Evolutionary conservation across 208 protist species (phyloP), one percentile per base, ranked within the genome.

Genomic region (Leishmania aethiopica): DNA sequence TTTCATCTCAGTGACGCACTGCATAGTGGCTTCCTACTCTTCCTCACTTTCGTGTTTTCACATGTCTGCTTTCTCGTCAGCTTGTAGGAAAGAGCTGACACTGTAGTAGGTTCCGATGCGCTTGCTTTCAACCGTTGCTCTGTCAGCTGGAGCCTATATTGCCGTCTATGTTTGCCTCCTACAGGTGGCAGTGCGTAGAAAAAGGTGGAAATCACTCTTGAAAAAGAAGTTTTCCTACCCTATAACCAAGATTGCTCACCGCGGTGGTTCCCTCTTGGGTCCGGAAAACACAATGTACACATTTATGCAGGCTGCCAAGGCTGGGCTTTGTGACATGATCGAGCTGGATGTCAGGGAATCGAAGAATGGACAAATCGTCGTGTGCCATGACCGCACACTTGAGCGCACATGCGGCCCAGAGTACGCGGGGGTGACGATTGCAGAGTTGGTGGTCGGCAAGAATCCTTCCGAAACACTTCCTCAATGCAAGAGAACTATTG

Each of bases 231-330:
- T 95, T 80, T 88, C 93, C 2, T 96, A 92, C 70, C 49, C 86
- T 35, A 57, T 95, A 5, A 89, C 87, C 0, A 82, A 84, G 53
- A 94, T 97, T 78, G 92, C 91, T 15, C 94, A 97, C 73, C 85
- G 94, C 15, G 94, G 94, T 66, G 94, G 94, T 40, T 90, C 88
- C 19, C 72, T 96, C 22, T 77, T 94, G 4, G 92, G 90, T 17
- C 94, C 94, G 15, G 92, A 97, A 74, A 97, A 97, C 87, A 96
- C 94, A 3, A 86, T 95, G 25, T 96, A 86, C 84, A 89, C 94
- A 8, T 97, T 97, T 72, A 80, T 75, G 37, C 82, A 84, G 7
- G 89, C 88, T 32, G 62, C 96, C 13, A 35, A 60, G 19, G 88
- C 90, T 17, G 84, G 84, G 25, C 47, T 60, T 17, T 85, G 84